Evolutionary conservation across 2,329 filamentous ascomycete genomes (phyloP).

Genomic region (Amauroascus niger): DNA sequence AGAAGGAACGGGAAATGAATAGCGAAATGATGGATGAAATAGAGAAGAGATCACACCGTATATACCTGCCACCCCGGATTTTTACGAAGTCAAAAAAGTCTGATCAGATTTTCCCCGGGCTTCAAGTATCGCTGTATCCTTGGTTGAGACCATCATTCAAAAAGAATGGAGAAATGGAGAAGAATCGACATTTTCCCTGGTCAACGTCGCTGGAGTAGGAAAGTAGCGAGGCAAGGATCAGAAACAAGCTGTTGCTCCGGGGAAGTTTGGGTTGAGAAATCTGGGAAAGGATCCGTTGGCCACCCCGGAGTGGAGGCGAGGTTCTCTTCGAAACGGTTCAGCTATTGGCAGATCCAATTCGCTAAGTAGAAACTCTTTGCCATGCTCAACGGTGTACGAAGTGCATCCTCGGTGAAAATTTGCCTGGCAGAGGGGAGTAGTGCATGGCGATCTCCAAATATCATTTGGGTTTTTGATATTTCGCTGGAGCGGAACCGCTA

Average conservation of each 20-base stretch:
- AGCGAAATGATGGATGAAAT: background rate
- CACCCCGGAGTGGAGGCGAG: conserved; percentile 1
- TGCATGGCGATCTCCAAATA: background rate
- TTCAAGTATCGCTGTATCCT: background rate
- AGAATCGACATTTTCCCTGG: background rate
- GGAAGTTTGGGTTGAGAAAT: conserved; percentile 1
- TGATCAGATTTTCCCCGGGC: background rate
- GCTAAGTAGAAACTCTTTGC: background rate
- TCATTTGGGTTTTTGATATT: background rate
- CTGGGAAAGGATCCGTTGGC: conserved; percentile 1
- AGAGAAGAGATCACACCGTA: background rate
- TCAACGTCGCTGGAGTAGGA: background rate
- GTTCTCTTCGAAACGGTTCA: background rate
- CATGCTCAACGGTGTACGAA: too few relatives aligned
- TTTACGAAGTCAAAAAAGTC: background rate
- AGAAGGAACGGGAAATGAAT: background rate
- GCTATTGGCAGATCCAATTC: background rate
- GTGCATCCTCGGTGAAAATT: background rate
- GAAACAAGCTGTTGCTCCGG: background rate
- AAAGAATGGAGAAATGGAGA: background rate
- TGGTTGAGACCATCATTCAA: background rate
- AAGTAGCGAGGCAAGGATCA: background rate
- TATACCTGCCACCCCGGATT: background rate
- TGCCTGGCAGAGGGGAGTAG: background rate
- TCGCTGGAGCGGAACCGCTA: background rate